Evolutionary conservation across 2,329 filamentous ascomycete genomes (phyloP).

Genomic region (Beauveria sp.): DNA sequence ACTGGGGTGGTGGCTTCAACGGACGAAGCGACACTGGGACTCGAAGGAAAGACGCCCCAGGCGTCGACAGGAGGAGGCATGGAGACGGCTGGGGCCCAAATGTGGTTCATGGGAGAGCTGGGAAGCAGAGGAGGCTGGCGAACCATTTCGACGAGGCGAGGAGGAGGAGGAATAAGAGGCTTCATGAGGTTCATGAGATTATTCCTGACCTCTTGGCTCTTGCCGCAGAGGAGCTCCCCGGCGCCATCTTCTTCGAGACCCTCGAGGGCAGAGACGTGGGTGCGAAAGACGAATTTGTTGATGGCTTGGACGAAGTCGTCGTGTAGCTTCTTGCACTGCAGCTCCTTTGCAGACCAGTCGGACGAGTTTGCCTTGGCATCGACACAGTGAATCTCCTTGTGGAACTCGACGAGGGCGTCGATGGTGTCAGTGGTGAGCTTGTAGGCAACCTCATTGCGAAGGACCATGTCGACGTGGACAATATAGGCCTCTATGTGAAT

Average conservation of each 20-base stretch:
- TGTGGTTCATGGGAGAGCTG: slow-evolving; percentile 67
- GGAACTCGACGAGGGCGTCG: slow-evolving; percentile 85
- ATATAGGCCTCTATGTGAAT: slow-evolving; percentile 95
- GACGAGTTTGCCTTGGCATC: slow-evolving; percentile 85
- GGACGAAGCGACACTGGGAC: slow-evolving; percentile 69
- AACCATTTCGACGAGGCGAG: slow-evolving; percentile 81
- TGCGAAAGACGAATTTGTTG: slow-evolving; percentile 95
- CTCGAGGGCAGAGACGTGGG: slow-evolving; percentile 80
- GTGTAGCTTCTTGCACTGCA: slow-evolving; percentile 93
- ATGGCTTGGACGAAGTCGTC: slow-evolving; percentile 93
- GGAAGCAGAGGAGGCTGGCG: slow-evolving; percentile 79
- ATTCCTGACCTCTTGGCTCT: slow-evolving; percentile 88
- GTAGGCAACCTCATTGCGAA: slow-evolving; percentile 94
- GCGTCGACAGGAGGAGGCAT: slow-evolving; percentile 69
- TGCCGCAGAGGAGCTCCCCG: slow-evolving; percentile 84
- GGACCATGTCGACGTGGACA: slow-evolving; percentile 97
- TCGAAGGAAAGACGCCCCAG: slow-evolving; percentile 88
- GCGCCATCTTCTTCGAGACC: slow-evolving; percentile 94
- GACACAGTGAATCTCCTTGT: slow-evolving; percentile 90
- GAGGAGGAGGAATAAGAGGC: slow-evolving; percentile 77
- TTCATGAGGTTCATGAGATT: slow-evolving; percentile 80
- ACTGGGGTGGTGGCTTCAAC: slow-evolving; percentile 63
- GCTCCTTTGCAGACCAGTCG: slow-evolving; percentile 94
- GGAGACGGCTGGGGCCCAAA: slow-evolving; percentile 66
- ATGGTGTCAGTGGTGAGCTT: slow-evolving; percentile 95